Conservation (phyloP, 768 basidiomycete species). For the Boletus reticuloceps region DNA sequence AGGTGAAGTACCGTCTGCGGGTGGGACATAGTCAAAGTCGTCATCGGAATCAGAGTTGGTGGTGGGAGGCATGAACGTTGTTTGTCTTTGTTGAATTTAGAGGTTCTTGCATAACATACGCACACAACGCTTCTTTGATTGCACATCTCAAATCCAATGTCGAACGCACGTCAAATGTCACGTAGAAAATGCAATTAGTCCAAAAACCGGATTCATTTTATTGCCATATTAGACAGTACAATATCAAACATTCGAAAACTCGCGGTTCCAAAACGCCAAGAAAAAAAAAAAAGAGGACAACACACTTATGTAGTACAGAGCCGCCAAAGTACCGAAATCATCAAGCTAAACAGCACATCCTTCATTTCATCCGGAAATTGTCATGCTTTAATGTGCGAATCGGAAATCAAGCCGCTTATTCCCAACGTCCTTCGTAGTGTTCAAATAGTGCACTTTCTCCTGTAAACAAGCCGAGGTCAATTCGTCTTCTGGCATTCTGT, state of each 20-base stretch:
- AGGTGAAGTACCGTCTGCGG: constrained; percentile 34
- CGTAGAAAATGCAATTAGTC: too few relatives aligned
- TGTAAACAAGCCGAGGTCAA: constrained; percentile 18
- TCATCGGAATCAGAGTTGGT: constrained; percentile 60
- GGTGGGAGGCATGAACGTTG: constrained; percentile 17
- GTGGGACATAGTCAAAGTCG: constrained; percentile 61
- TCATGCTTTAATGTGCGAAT: constrained; percentile 47
- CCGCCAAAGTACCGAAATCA: too few relatives aligned
- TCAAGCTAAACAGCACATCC: too few relatives aligned
- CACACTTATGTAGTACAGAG: too few relatives aligned
- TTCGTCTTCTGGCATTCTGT: neutral
- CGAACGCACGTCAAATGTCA: too few relatives aligned
- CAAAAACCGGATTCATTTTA: too few relatives aligned
- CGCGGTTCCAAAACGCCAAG: too few relatives aligned
- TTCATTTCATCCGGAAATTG: too few relatives aligned
- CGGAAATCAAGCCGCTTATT: constrained; percentile 61
- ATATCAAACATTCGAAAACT: too few relatives aligned
- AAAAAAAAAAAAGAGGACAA: too few relatives aligned
- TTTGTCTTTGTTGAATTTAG: constrained; percentile 29
- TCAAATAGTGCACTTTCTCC: constrained; percentile 53
- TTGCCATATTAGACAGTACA: too few relatives aligned
- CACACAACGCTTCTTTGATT: constrained; percentile 6
- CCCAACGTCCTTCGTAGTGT: constrained; percentile 45
- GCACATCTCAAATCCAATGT: neutral
- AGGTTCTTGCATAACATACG: constrained; percentile 17